phyloP scores from a whole-genome alignment of 2,329 filamentous ascomycete species.

The Aspergillus clavatus region DNA sequence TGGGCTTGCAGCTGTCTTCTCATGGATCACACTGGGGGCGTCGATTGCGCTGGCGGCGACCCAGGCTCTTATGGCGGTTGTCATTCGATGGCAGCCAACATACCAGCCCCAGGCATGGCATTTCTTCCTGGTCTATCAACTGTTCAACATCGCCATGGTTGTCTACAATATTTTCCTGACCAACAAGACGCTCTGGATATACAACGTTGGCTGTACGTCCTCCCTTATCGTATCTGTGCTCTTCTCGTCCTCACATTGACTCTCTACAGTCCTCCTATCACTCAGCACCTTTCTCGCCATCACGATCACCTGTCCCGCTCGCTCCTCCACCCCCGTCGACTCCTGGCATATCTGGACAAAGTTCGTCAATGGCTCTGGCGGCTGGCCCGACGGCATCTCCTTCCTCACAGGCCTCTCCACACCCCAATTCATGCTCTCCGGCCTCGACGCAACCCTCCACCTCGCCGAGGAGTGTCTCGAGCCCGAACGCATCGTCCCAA shows the following conservation, averaged over 20 bases:
- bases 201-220: conserved; percentile 18
- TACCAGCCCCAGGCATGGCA: conserved; percentile 19
- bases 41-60: conserved; percentile 16
- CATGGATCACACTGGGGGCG: conserved; percentile 19
- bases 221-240: not conserved
- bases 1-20: conserved; percentile 19
- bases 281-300: conserved; percentile 18
- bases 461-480: conserved; percentile 22
- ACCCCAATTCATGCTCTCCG: conserved; percentile 23
- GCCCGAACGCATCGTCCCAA: conserved; percentile 19
- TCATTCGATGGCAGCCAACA: conserved; percentile 18
- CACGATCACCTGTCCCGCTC: conserved; percentile 18
- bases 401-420: conserved; percentile 22
- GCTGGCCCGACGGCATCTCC: conserved; percentile 22
- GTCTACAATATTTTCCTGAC: conserved; percentile 18
- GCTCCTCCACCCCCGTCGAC: conserved; percentile 11
- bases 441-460: conserved; percentile 21
- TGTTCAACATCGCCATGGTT: conserved; percentile 14
- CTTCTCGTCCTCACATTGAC: not conserved
- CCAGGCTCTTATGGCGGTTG: conserved; percentile 19
- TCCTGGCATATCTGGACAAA: conserved; percentile 14
- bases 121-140: conserved; percentile 20
- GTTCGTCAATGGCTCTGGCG: conserved; percentile 18
- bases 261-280: conserved; percentile 15
- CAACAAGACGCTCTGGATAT: conserved; percentile 21